phyloP scores from a whole-genome alignment of 2,329 filamentous ascomycete genomes.

The Capronia americana region DNA sequence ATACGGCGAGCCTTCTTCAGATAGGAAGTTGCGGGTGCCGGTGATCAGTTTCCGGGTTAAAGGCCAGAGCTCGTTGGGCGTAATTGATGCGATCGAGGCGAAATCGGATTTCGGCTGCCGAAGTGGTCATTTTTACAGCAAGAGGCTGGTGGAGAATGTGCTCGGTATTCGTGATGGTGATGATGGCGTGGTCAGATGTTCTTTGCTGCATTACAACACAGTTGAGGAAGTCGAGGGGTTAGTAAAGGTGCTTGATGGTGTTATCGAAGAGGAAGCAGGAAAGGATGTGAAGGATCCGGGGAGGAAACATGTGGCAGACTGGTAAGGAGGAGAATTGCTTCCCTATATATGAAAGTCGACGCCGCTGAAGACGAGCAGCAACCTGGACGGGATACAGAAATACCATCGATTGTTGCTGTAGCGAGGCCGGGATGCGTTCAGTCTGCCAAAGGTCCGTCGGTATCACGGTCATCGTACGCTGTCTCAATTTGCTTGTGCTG shows the following conservation, averaged over 20 bases:
- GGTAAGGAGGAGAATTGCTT: conserved; percentile 20
- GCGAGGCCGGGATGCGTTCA: too few species aligned
- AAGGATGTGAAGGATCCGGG: conserved; percentile 28
- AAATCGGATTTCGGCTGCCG: conserved; percentile 66
- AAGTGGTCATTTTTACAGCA: conserved; percentile 73
- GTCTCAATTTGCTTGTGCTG: too few species aligned
- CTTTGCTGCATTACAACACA: conserved; percentile 76
- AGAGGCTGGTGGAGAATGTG: conserved; percentile 66
- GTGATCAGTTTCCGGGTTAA: conserved; percentile 71
- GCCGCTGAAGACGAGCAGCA: too few species aligned
- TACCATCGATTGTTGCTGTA: too few species aligned
- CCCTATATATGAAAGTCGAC: background rate
- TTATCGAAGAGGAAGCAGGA: conserved; percentile 37
- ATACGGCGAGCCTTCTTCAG: conserved; percentile 61
- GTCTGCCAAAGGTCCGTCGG: too few species aligned
- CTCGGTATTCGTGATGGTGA: conserved; percentile 61
- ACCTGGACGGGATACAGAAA: too few species aligned
- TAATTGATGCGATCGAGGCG: conserved; percentile 66
- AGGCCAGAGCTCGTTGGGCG: conserved; percentile 59
- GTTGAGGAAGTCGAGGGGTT: conserved; percentile 40
- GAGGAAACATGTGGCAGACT: conserved; percentile 35
- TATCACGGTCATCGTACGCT: too few species aligned
- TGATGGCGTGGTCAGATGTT: conserved; percentile 72
- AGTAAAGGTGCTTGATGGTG: conserved; percentile 39
- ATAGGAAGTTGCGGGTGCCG: conserved; percentile 61